Conservation (phyloP, 441 rosid genomes). For the Gossypium schwendimanii region DNA sequence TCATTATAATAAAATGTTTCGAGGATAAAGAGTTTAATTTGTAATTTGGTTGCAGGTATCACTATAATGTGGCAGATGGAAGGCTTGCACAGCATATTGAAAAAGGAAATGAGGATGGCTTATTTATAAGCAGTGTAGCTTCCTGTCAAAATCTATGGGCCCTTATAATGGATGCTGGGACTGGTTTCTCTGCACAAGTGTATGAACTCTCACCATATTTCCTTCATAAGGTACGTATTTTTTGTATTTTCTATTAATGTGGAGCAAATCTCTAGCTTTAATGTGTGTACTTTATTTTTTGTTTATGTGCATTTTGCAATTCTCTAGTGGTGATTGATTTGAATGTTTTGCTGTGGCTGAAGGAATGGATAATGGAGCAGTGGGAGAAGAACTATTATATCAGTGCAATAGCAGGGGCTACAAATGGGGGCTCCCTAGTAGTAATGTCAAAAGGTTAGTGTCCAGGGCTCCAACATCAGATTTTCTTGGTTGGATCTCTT, state of each 20-base stretch:
- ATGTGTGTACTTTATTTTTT: not conserved
- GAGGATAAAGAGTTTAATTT: not conserved
- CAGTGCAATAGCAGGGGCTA: constrained; percentile 75
- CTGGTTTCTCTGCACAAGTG: constrained; percentile 63
- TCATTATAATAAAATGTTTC: not conserved
- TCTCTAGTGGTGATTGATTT: constrained; percentile 1
- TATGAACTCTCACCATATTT: constrained; percentile 55
- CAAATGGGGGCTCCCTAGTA: constrained; percentile 74
- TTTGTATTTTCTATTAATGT: not conserved
- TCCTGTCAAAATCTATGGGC: constrained; percentile 67
- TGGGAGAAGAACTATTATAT: constrained; percentile 92
- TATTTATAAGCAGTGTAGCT: constrained; percentile 61
- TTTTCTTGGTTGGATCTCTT: not conserved
- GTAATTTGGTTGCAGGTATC: constrained; percentile 42
- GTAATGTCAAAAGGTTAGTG: constrained; percentile 85
- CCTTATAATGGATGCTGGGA: constrained; percentile 75
- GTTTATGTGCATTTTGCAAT: not conserved
- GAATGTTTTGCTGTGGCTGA: constrained; percentile 8
- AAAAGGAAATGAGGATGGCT: constrained; percentile 64
- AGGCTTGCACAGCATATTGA: constrained; percentile 60
- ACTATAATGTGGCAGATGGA: constrained; percentile 64
- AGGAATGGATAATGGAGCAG: constrained; percentile 98
- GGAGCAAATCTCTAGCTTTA: not conserved
- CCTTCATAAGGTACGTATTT: constrained; percentile 50
- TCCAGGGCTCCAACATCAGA: not conserved